These are phyloP conservation scores for Gliomastix tumulicola DNA, from an alignment of 2,329 filamentous ascomycete genomes.

Conservation along the genomic window DNA sequence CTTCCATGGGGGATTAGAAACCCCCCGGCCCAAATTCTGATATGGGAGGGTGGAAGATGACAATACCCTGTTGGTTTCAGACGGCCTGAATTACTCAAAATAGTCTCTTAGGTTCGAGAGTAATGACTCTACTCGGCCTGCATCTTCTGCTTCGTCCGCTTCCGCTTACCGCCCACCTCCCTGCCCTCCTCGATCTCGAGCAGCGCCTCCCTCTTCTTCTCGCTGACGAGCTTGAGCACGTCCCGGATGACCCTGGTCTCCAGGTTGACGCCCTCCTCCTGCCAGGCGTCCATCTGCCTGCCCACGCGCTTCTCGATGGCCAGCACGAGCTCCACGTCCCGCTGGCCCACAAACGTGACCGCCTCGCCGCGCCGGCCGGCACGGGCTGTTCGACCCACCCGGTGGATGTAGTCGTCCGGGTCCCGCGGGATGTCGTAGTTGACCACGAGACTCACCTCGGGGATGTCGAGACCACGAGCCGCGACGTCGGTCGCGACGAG, in stretches of 20 bases:
- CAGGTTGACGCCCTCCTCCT: slow-evolving; percentile 88
- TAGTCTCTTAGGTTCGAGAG: background rate
- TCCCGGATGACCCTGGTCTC: slow-evolving; percentile 83
- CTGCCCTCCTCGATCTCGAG: slow-evolving; percentile 87
- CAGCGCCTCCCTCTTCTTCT: slow-evolving; percentile 89
- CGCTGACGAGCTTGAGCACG: slow-evolving; percentile 80
- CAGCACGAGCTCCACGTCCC: slow-evolving; percentile 84
- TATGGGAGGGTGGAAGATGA: background rate
- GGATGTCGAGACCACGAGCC: slow-evolving; percentile 89
- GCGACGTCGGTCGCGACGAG: slow-evolving; percentile 95
- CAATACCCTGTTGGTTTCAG: no score
- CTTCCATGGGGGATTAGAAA: no score
- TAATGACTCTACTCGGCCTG: slow-evolving; percentile 18
- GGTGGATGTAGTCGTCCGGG: slow-evolving; percentile 94
- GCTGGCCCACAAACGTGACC: slow-evolving; percentile 84
- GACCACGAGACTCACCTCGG: slow-evolving; percentile 80
- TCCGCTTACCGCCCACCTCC: slow-evolving; percentile 83
- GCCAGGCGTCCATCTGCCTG: slow-evolving; percentile 72
- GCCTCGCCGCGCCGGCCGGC: slow-evolving; percentile 78
- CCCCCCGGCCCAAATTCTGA: background rate
- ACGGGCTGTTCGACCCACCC: slow-evolving; percentile 90
- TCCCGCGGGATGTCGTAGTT: slow-evolving; percentile 97
- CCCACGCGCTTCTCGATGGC: slow-evolving; percentile 84
- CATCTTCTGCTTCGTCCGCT: slow-evolving; percentile 53
- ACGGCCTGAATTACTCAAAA: background rate